Evolutionary conservation across 73 alveolate species (phyloP).

Genomic region (Urostyla sp.): DNA sequence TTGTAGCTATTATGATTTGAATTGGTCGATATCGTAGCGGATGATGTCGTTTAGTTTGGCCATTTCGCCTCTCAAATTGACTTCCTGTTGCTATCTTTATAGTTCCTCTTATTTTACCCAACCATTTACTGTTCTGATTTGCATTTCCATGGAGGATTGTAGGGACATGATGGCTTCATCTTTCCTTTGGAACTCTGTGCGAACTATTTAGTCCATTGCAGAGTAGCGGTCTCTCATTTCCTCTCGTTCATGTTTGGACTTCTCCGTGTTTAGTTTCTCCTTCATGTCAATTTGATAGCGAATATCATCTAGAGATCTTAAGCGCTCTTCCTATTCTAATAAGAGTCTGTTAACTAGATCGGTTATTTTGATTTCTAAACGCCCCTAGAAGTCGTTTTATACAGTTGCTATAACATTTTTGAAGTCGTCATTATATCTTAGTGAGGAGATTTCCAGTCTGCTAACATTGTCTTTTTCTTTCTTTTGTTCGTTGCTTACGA

Average conservation of each 20-base stretch:
- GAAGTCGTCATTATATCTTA: constrained; percentile 64
- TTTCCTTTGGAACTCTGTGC: constrained; percentile 76
- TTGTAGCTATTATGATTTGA: constrained; percentile 65
- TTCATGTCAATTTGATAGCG: constrained; percentile 50
- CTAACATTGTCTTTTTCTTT: constrained; percentile 39
- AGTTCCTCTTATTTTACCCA: constrained; percentile 73
- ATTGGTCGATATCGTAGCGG: constrained; percentile 57
- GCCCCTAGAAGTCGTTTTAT: constrained; percentile 54
- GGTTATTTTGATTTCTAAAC: constrained; percentile 66
- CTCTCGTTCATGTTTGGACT: constrained; percentile 65
- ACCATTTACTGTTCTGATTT: constrained; percentile 70
- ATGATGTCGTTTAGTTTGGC: constrained; percentile 58
- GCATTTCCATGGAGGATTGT: constrained; percentile 58
- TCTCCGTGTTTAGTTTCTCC: constrained; percentile 59
- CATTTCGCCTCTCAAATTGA: constrained; percentile 65
- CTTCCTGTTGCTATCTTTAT: constrained; percentile 68
- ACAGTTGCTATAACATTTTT: constrained; percentile 35
- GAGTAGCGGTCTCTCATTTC: constrained; percentile 71
- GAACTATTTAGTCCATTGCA: constrained; percentile 66
- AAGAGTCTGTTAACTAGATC: constrained; percentile 70
- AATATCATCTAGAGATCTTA: constrained; percentile 58
- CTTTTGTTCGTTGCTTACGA: constrained; percentile 52
- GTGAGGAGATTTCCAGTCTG: constrained; percentile 54
- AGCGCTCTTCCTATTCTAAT: constrained; percentile 72
- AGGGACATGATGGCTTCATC: constrained; percentile 69